These are phyloP conservation scores for Chamaenerion angustifolium DNA, from an alignment of 345 rosid species.

Conservation along the genomic window DNA sequence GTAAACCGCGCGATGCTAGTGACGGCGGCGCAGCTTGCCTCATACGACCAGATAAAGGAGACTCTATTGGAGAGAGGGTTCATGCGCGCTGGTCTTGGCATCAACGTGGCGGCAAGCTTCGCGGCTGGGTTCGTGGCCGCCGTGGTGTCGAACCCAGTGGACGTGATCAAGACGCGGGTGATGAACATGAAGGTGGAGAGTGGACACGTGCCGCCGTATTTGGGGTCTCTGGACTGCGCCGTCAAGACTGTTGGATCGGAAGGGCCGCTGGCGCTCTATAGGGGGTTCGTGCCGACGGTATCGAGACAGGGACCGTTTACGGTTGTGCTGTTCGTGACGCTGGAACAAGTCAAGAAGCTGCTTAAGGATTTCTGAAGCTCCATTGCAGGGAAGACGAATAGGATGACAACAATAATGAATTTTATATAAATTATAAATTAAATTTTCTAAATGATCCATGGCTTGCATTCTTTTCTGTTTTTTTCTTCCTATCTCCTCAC, in stretches of 20 bases:
- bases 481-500: too few species aligned
- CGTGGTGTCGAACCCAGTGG: conserved; percentile 67
- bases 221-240: conserved; percentile 66
- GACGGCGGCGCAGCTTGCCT: conserved; percentile 73
- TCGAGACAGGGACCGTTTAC: conserved; percentile 88
- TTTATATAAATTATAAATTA: background rate
- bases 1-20: conserved; percentile 84
- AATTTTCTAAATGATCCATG: background rate
- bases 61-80: conserved; percentile 31
- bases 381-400: background rate
- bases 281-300: conserved; percentile 76
- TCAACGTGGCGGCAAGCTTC: conserved; percentile 69
- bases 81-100: conserved; percentile 57
- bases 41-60: conserved; percentile 74
- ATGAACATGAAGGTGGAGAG: conserved; percentile 77
- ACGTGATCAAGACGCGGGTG: conserved; percentile 77
- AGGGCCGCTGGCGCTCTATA: conserved; percentile 68
- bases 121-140: conserved; percentile 84
- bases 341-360: conserved; percentile 67
- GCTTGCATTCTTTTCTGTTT: too few species aligned
- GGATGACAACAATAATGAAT: conserved; percentile 1
- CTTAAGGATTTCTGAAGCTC: conserved; percentile 33
- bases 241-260: conserved; percentile 62
- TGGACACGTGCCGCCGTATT: conserved; percentile 51
- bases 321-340: conserved; percentile 62